Evolutionary conservation across 1,139 yeast species (phyloP).

Genomic region (Saccharomycopsis hybrid): DNA sequence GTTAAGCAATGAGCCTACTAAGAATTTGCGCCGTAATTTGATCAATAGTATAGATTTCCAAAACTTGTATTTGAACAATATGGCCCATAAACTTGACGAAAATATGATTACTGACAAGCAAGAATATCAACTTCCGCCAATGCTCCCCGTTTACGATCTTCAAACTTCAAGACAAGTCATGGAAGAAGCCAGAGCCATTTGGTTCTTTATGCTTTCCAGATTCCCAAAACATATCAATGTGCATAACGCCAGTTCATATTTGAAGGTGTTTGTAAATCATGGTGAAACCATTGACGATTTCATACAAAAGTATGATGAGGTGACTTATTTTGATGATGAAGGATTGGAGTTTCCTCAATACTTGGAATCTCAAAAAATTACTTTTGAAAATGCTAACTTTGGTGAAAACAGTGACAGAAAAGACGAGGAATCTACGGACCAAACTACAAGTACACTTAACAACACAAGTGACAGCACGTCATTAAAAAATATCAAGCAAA

Average conservation of each 20-base stretch:
- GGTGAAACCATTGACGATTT: constrained; percentile 44
- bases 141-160: constrained; percentile 53
- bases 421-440: constrained; percentile 18
- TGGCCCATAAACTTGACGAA: constrained; percentile 23
- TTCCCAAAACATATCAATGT: constrained; percentile 39
- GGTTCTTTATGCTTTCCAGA: constrained; percentile 47
- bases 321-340: constrained; percentile 37
- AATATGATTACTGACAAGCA: constrained; percentile 21
- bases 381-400: neutral
- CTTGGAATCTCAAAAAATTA: neutral
- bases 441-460: neutral
- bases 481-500: neutral
- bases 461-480: constrained; percentile 8
- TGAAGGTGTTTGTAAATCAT: constrained; percentile 47
- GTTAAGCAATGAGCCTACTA: constrained; percentile 40
- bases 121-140: constrained; percentile 42
- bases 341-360: constrained; percentile 5
- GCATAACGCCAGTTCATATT: constrained; percentile 42
- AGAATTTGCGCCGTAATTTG: constrained; percentile 40
- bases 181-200: constrained; percentile 74
- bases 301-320: constrained; percentile 40
- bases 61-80: constrained; percentile 21
- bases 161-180: constrained; percentile 39
- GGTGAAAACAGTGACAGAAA: constrained; percentile 19
- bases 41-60: constrained; percentile 33